Conservation (phyloP, 1,284 basidiomycete genomes). For the Gymnopus androsaceus region DNA sequence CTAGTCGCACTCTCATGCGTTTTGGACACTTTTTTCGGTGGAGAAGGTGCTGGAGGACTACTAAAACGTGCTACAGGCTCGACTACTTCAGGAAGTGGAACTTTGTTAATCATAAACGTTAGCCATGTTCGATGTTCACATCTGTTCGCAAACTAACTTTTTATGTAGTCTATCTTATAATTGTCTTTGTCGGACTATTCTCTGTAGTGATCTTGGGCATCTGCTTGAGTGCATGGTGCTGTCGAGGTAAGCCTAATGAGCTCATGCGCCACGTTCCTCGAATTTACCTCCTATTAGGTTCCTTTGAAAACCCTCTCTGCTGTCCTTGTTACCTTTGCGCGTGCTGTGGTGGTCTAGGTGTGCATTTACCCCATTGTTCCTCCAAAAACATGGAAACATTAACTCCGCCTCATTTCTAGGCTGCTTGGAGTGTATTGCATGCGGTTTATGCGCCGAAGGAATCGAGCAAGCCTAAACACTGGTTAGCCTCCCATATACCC, state of each 20-base stretch:
- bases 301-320: constrained; percentile 59
- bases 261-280: background rate
- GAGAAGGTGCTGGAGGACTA: constrained; percentile 26
- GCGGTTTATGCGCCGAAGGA: too few relatives aligned
- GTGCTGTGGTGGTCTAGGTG: constrained; percentile 64
- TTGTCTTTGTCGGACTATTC: constrained; percentile 57
- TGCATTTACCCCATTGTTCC: too few relatives aligned
- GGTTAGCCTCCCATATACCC: too few relatives aligned
- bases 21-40: constrained; percentile 24
- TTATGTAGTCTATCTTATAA: constrained; percentile 51
- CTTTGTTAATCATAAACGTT: constrained; percentile 42
- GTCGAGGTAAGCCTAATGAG: constrained; percentile 38
- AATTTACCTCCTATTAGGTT: constrained; percentile 34
- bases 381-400: too few relatives aligned
- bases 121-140: constrained; percentile 16
- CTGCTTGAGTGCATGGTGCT: constrained; percentile 62
- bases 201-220: constrained; percentile 51
- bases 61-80: constrained; percentile 33
- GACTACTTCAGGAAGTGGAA: constrained; percentile 20
- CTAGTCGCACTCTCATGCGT: constrained; percentile 36
- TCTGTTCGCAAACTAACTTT: background rate
- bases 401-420: too few relatives aligned
- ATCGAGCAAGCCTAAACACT: too few relatives aligned
- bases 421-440: too few relatives aligned
- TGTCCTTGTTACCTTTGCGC: constrained; percentile 68